Evolutionary conservation across 352 stramenopile genomes (phyloP).

Genomic region (Phytophthora agathidicida): DNA sequence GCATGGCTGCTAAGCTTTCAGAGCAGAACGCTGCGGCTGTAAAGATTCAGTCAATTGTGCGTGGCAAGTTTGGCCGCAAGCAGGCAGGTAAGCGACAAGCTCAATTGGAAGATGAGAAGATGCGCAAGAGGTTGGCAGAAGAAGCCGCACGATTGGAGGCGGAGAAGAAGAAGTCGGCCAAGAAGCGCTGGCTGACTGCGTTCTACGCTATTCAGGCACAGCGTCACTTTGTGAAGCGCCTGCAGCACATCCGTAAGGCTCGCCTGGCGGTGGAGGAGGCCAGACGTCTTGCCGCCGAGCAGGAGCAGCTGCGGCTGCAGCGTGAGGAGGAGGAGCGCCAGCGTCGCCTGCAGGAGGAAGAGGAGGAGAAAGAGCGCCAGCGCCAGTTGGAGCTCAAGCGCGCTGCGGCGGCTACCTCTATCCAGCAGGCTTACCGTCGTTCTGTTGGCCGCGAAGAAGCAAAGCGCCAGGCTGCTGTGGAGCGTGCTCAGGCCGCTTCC

Average conservation of each 20-base stretch:
- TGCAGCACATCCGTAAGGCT: slow-evolving; percentile 83
- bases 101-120: slow-evolving; percentile 76
- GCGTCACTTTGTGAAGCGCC: slow-evolving; percentile 79
- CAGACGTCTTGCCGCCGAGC: slow-evolving; percentile 69
- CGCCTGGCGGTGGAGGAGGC: slow-evolving; percentile 82
- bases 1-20: slow-evolving; percentile 44
- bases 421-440: slow-evolving; percentile 77
- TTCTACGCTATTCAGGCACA: slow-evolving; percentile 74
- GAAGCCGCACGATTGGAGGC: slow-evolving; percentile 68
- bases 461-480: slow-evolving; percentile 67
- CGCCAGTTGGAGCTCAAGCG: slow-evolving; percentile 61
- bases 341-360: slow-evolving; percentile 59
- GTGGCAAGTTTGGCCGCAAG: slow-evolving; percentile 83
- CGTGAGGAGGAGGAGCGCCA: slow-evolving; percentile 74
- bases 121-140: slow-evolving; percentile 77
- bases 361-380: slow-evolving; percentile 72
- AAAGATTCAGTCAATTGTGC: slow-evolving; percentile 84
- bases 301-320: slow-evolving; percentile 65
- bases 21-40: slow-evolving; percentile 62
- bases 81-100: slow-evolving; percentile 63
- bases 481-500: slow-evolving; percentile 72
- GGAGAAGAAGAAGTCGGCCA: slow-evolving; percentile 80
- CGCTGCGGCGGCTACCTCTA: slow-evolving; percentile 55
- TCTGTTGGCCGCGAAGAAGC: slow-evolving; percentile 73
- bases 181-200: slow-evolving; percentile 80